Base-by-base conservation (phyloP, 768 basidiomycete species). In the Pseudohyphozyma bogoriensis region DNA sequence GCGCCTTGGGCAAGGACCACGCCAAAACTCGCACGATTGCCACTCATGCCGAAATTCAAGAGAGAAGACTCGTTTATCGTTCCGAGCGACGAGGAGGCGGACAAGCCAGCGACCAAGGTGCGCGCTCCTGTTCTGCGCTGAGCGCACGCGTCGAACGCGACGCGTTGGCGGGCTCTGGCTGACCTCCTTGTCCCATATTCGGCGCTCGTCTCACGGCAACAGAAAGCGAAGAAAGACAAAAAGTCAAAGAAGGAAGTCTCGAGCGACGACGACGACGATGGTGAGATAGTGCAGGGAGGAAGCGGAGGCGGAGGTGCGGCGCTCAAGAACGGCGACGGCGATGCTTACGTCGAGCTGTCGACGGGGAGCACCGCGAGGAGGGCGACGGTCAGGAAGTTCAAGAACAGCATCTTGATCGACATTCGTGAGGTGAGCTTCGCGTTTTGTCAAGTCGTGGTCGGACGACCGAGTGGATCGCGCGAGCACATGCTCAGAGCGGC, bases 401-500 rank as follows among this genome's bases (percentile, higher is more conserved):
- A 69, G 42, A 65, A 62, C 10, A 68, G 65, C 33, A 68, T 58
- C 5, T 56, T 71, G 55, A 51, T 75, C 26, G 73, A 74, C 63
- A 66, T 75, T 32, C 68, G 74, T 42, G 73, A 74, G 59, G 71
- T 70, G 51, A 15, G 67, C 40, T 36, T n/a, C n/a, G n/a, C n/a
- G n/a, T n/a, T n/a, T n/a, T n/a, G n/a, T n/a, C n/a, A n/a, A n/a
- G n/a, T n/a, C n/a, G n/a, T n/a, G n/a, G n/a, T n/a, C n/a, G n/a
- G n/a, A n/a, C n/a, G n/a, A n/a, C n/a, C n/a, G n/a, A n/a, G n/a
- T n/a, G n/a, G n/a, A n/a, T n/a, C n/a, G n/a, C n/a, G n/a, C n/a
- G n/a, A n/a, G n/a, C n/a, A n/a, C n/a, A n/a, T n/a, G n/a, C n/a
- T n/a, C n/a, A n/a, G n/a, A n/a, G n/a, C n/a, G n/a, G n/a, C n/a